Conservation (phyloP, 495 filamentous ascomycete species). For the Friedmanniomyces simplex region DNA sequence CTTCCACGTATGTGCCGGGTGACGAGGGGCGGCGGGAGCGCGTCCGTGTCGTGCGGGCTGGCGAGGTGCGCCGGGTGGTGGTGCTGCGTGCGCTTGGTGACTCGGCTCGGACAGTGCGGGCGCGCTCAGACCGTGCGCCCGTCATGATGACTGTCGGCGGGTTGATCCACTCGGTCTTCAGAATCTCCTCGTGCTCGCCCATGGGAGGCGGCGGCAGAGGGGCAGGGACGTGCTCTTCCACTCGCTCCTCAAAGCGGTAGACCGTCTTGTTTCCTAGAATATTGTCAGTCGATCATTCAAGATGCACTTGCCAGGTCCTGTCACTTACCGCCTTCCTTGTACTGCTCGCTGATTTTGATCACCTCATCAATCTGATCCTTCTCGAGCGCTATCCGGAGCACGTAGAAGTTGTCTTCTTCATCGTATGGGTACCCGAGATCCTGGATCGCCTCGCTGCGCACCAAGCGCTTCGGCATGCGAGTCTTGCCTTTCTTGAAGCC, state of each 20-base stretch:
- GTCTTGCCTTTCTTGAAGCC: constrained; percentile 78
- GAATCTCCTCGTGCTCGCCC: constrained; percentile 25
- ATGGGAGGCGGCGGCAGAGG: constrained; percentile 24
- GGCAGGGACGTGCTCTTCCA: constrained; percentile 10
- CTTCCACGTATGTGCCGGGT: constrained; percentile 13
- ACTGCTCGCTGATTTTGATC: constrained; percentile 60
- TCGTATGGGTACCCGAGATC: constrained; percentile 77
- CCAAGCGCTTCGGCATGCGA: constrained; percentile 64
- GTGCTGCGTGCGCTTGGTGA: constrained; percentile 12
- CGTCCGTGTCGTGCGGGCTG: constrained; percentile 7
- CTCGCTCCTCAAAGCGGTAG: constrained; percentile 30
- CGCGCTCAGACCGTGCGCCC: constrained; percentile 5
- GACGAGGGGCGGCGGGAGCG: constrained; percentile 3
- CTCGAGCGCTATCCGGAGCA: constrained; percentile 70
- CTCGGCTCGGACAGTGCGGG: constrained; percentile 2
- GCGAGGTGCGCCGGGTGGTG: constrained; percentile 12
- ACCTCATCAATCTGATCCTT: constrained; percentile 86
- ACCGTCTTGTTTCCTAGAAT: constrained; percentile 23
- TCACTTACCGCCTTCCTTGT: constrained; percentile 43
- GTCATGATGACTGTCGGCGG: constrained; percentile 19
- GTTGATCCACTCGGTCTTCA: constrained; percentile 23
- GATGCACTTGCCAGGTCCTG: background rate
- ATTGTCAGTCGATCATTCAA: background rate
- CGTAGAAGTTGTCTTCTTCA: constrained; percentile 72
- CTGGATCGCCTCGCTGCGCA: constrained; percentile 65